phyloP scores from a whole-genome alignment of 2,329 filamentous ascomycete species.

The Paecilomyces niveus region DNA sequence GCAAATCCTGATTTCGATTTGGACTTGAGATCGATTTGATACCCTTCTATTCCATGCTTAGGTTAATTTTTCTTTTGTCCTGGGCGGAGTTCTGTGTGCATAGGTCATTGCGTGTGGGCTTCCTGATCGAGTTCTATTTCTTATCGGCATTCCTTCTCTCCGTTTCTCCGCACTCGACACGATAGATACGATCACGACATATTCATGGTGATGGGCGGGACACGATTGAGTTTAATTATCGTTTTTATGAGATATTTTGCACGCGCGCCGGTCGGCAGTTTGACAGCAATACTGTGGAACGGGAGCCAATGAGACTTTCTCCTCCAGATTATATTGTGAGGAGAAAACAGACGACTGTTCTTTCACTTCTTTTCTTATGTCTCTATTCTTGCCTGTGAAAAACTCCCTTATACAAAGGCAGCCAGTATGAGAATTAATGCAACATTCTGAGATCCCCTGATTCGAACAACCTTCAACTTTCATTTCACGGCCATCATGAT shows the following conservation, averaged over 20 bases:
- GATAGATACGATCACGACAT: neutral
- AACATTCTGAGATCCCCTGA: neutral
- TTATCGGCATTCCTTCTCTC: neutral
- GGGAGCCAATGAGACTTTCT: neutral
- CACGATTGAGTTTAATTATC: neutral
- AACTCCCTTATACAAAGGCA: neutral
- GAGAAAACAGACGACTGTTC: neutral
- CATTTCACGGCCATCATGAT: neutral
- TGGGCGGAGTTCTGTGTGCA: neutral
- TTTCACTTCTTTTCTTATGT: neutral
- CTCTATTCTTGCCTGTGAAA: neutral
- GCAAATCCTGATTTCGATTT: conserved; percentile 25
- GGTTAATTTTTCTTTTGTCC: neutral
- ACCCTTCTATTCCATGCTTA: neutral
- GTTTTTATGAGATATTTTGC: neutral
- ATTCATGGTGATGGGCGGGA: neutral
- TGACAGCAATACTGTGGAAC: neutral
- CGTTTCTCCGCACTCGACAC: neutral
- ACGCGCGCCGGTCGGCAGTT: neutral
- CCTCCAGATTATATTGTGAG: neutral
- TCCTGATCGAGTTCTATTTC: neutral
- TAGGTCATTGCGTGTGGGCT: neutral
- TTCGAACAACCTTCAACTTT: neutral
- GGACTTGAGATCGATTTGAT: neutral
- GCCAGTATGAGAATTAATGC: neutral